phyloP scores from a whole-genome alignment of 129 eudicot genomes.

The Chrysanthemum seticuspe region DNA sequence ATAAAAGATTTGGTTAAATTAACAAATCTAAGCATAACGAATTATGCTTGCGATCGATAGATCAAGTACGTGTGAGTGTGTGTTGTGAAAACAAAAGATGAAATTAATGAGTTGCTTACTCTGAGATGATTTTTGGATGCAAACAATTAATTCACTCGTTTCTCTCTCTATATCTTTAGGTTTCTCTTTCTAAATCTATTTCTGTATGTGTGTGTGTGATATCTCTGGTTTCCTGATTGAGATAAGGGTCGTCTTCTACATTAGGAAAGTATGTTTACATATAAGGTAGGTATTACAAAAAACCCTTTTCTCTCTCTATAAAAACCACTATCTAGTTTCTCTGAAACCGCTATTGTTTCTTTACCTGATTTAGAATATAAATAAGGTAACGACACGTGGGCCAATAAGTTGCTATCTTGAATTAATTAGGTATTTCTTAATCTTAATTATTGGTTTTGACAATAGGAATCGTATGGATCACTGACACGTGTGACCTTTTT shows the following conservation, averaged over 20 bases:
- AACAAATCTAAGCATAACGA: not conserved
- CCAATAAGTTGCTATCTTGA: constrained; percentile 6
- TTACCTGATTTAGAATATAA: constrained; percentile 28
- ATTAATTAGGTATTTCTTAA: not conserved
- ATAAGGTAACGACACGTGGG: constrained; percentile 24
- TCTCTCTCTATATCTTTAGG: constrained; percentile 12
- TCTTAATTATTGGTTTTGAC: constrained; percentile 21
- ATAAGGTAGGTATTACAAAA: constrained; percentile 28
- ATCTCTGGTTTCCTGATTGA: constrained; percentile 31
- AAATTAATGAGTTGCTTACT: constrained; percentile 20
- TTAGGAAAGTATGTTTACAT: constrained; percentile 33
- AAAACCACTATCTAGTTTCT: constrained; percentile 20
- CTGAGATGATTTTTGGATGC: not conserved
- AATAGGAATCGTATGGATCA: constrained; percentile 30
- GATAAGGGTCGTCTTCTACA: constrained; percentile 36
- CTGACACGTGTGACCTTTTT: constrained; percentile 30
- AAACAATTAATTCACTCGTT: constrained; percentile 11
- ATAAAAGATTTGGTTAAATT: not conserved
- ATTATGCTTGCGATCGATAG: not conserved
- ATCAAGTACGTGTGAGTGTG: not conserved
- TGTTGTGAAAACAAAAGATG: not conserved
- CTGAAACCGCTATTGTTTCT: constrained; percentile 14
- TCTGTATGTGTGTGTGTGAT: not conserved
- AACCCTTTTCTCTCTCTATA: constrained; percentile 19
- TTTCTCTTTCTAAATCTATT: not conserved